A percentile compares a stretch with the other conserved stretches of the same genome.
Evolutionary conservation across 1,139 yeast genomes (phyloP).

Genomic region (Candida smagusa): DNA sequence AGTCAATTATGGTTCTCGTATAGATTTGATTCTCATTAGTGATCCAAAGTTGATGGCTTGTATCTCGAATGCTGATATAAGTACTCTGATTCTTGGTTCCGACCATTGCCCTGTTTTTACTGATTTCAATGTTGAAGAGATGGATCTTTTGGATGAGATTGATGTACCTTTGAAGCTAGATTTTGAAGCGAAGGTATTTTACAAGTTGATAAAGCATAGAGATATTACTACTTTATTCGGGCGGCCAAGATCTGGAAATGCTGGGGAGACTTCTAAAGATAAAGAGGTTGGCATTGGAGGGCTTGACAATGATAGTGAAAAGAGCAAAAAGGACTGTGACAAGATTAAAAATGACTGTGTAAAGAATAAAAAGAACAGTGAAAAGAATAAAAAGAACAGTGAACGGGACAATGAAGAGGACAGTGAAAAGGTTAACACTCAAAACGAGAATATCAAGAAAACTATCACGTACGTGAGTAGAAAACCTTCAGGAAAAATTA

Average conservation of each 20-base stretch:
- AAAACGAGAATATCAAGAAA: too few relatives aligned
- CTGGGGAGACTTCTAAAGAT: slow-evolving; percentile 1
- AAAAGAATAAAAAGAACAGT: neutral
- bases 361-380: neutral
- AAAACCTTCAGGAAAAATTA: too few relatives aligned
- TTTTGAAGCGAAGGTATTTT: slow-evolving; percentile 57
- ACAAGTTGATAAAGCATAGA: slow-evolving; percentile 45
- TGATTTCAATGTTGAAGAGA: slow-evolving; percentile 42
- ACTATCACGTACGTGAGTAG: too few relatives aligned
- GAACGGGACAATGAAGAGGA: neutral
- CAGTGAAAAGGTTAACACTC: too few relatives aligned
- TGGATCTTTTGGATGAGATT: slow-evolving; percentile 8
- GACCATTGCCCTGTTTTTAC: slow-evolving; percentile 93
- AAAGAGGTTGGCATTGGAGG: slow-evolving; percentile 1
- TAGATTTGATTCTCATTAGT: slow-evolving; percentile 65
- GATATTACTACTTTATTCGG: slow-evolving; percentile 54
- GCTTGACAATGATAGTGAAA: slow-evolving; percentile 11
- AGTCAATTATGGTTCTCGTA: slow-evolving; percentile 81
- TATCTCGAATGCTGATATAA: slow-evolving; percentile 54
- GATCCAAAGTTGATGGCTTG: slow-evolving; percentile 31
- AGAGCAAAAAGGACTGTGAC: slow-evolving; percentile 5
- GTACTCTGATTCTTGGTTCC: slow-evolving; percentile 74
- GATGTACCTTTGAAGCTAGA: slow-evolving; percentile 20
- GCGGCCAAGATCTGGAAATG: too few relatives aligned
- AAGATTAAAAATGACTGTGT: too few relatives aligned